phyloP scores from a whole-genome alignment of 371 early-diverging fungal genomes.

The Mucor racemosus region DNA sequence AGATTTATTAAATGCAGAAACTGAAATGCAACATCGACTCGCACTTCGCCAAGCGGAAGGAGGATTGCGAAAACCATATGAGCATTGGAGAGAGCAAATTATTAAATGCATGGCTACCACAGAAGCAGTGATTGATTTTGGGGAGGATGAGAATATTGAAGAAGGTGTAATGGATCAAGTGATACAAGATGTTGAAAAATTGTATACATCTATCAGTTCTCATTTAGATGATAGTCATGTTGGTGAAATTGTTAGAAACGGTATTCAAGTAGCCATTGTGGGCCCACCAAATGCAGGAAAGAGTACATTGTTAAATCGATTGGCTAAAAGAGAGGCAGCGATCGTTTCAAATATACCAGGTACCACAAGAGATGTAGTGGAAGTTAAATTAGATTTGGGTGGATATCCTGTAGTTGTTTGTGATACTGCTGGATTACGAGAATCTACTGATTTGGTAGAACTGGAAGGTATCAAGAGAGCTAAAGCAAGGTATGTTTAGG shows the following conservation, averaged over 20 bases:
- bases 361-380: slow-evolving; percentile 83
- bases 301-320: slow-evolving; percentile 73
- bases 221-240: slow-evolving; percentile 72
- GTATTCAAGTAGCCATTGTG: slow-evolving; percentile 74
- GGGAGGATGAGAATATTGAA: slow-evolving; percentile 85
- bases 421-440: slow-evolving; percentile 82
- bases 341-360: slow-evolving; percentile 84
- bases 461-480: slow-evolving; percentile 77
- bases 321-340: slow-evolving; percentile 78
- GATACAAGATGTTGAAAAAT: slow-evolving; percentile 12
- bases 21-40: slow-evolving; percentile 73
- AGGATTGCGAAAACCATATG: slow-evolving; percentile 64
- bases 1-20: slow-evolving; percentile 84
- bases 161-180: slow-evolving; percentile 63
- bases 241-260: slow-evolving; percentile 77
- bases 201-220: slow-evolving; percentile 40
- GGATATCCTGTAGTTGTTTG: slow-evolving; percentile 78
- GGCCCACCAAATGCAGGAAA: slow-evolving; percentile 89
- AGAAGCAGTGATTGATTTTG: slow-evolving; percentile 85
- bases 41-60: slow-evolving; percentile 81
- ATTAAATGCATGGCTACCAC: slow-evolving; percentile 68
- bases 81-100: slow-evolving; percentile 66
- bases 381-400: slow-evolving; percentile 73
- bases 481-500: slow-evolving; percentile 39
- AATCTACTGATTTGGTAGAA: slow-evolving; percentile 70